These are phyloP conservation scores for Phialophora tarda DNA, from an alignment of 2,329 filamentous ascomycete species.

Conservation along the genomic window DNA sequence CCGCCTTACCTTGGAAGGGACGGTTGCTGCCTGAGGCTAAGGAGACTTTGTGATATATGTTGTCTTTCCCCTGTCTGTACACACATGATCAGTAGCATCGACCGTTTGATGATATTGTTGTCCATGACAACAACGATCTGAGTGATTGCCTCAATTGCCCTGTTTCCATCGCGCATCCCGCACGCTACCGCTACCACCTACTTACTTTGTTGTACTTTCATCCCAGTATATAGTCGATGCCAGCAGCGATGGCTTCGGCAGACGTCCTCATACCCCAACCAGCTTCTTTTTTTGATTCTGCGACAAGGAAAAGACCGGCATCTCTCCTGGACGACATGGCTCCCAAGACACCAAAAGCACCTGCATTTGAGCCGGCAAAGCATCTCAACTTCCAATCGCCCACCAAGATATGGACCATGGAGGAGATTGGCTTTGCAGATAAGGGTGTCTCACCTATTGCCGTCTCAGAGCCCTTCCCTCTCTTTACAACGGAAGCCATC, in stretches of 20 bases:
- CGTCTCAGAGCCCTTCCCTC: constrained; percentile 66
- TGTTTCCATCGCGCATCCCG: background rate
- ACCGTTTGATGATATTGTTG: background rate
- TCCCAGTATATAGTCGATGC: constrained; percentile 6
- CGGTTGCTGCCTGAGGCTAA: constrained; percentile 16
- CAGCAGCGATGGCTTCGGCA: constrained; percentile 31
- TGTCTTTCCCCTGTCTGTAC: background rate
- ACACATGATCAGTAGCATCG: background rate
- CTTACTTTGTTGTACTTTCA: constrained; percentile 4
- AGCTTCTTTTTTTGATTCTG: constrained; percentile 14
- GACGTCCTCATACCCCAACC: constrained; percentile 27
- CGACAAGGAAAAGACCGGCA: constrained; percentile 28
- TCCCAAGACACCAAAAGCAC: constrained; percentile 37
- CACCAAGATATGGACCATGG: constrained; percentile 62
- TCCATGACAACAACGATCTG: background rate
- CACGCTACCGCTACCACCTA: background rate
- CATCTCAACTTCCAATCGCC: constrained; percentile 61
- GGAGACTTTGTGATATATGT: constrained; percentile 18
- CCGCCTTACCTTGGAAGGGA: constrained; percentile 18
- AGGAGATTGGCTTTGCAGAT: constrained; percentile 62
- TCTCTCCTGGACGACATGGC: constrained; percentile 25
- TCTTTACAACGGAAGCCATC: constrained; percentile 66
- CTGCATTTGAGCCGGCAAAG: constrained; percentile 57
- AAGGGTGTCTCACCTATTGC: constrained; percentile 66
- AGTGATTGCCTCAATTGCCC: constrained; percentile 1